Percentiles rank a stretch among this genome's conserved stretches.
These are phyloP conservation scores for Debaryomycetaceae sp. DNA, from an alignment of 1,139 yeast species.

Conservation along the genomic window DNA sequence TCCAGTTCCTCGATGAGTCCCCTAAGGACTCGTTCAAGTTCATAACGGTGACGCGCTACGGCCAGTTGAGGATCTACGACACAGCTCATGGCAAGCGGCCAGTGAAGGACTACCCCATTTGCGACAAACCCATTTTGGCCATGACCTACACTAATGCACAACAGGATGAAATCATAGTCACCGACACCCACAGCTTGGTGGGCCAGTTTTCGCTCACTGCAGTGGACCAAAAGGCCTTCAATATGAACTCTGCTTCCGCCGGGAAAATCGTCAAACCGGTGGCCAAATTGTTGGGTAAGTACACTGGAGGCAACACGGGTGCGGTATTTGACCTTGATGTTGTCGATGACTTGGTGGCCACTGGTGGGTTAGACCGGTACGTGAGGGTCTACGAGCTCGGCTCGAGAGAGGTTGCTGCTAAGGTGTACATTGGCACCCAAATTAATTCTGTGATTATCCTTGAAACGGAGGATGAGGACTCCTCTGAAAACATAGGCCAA, in stretches of 20 bases:
- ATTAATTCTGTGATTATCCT: constrained; percentile 55
- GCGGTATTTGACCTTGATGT: constrained; percentile 33
- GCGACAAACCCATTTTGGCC: constrained; percentile 45
- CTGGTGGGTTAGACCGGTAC: constrained; percentile 87
- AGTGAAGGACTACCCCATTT: constrained; percentile 40
- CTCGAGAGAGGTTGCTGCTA: constrained; percentile 57
- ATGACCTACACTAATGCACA: constrained; percentile 28
- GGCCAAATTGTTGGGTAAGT: constrained; percentile 39
- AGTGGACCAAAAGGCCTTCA: constrained; percentile 33
- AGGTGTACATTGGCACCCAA: constrained; percentile 74
- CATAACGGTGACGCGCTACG: constrained; percentile 64
- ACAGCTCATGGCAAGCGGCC: constrained; percentile 62
- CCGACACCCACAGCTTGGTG: constrained; percentile 56
- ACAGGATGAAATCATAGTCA: constrained; percentile 40
- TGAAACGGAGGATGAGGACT: constrained; percentile 39
- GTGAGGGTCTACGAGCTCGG: constrained; percentile 66
- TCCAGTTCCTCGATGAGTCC: constrained; percentile 38
- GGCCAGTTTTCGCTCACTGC: constrained; percentile 46
- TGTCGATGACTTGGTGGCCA: constrained; percentile 29
- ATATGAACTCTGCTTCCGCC: constrained; percentile 41
- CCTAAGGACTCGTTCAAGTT: constrained; percentile 37
- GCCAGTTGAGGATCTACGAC: constrained; percentile 62
- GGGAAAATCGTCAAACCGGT: constrained; percentile 37
- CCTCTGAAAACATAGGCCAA: constrained; percentile 12
- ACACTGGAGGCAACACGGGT: constrained; percentile 43